Evolutionary conservation across 805 yeast genomes (phyloP), one percentile per base, ranked within the genome.

Genomic region (Ogataea henricii): DNA sequence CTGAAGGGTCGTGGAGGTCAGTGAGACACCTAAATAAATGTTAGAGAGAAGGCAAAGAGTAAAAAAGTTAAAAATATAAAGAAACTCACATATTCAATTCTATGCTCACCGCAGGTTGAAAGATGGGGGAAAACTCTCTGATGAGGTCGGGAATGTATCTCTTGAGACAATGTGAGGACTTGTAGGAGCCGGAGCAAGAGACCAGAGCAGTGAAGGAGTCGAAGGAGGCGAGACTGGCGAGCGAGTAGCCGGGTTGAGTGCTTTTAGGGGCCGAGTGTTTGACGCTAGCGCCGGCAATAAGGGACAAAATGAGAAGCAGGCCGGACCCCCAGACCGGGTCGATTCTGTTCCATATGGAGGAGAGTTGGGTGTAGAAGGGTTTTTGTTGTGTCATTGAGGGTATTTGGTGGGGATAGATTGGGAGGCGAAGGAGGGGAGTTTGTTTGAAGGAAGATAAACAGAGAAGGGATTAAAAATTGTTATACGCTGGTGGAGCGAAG

Each of bases 131-230:
- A 23, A 47, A 43, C 10, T 54, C 55, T 13, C 38, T 42, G 36
- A 52, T 34, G 17, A 54, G 32, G 12, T 49, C 53, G 13, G 23
- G 40, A 13, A 47, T 51, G 47, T 51, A 48, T 34, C 47, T 26
- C 42, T 38, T 42, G 18, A 54, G 46, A 44, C 58, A 54, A 6
- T 49, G 44, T 21, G 39, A 26, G 13, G 55, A 35, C 26, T 35
- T 54, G 37, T 54, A 49, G n/a, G 55, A 51, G 6, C 26, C 18
- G 10, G 55, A 51, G 39, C 58, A 54, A n/a, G 43, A 40, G 25
- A 54, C 33, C 12, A 54, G 33, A 3, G 47, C n/a, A 16, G 23
- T 45, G 34, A 45, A 40, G 6, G 49, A 26, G 18, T 36, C 27
- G 20, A 42, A 43, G 13, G 27, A 20, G 5, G 46, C 10, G 7